Evolutionary conservation across 352 stramenopile genomes (phyloP).

Genomic region (Pythium folliculosum): DNA sequence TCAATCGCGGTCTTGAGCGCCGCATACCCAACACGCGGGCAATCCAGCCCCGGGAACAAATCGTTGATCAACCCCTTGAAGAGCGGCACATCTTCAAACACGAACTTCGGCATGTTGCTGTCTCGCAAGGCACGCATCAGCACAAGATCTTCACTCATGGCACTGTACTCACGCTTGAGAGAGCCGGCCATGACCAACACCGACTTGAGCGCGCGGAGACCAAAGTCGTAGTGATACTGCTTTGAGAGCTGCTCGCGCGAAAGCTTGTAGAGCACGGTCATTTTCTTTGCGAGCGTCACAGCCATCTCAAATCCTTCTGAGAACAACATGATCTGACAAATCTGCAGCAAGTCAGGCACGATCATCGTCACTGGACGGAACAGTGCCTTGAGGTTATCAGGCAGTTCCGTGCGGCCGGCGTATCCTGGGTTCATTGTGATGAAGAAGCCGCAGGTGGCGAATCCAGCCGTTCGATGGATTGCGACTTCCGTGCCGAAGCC

Average conservation of each 20-base stretch:
- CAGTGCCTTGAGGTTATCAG: slow-evolving; percentile 92
- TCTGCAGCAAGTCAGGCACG: slow-evolving; percentile 90
- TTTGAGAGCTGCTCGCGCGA: slow-evolving; percentile 95
- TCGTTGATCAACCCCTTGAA: slow-evolving; percentile 96
- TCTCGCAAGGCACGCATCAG: slow-evolving; percentile 95
- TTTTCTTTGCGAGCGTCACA: slow-evolving; percentile 90
- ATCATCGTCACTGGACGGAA: slow-evolving; percentile 95
- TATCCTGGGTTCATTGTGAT: slow-evolving; percentile 96
- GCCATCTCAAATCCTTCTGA: slow-evolving; percentile 92
- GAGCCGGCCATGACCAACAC: slow-evolving; percentile 94
- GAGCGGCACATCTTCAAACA: slow-evolving; percentile 95
- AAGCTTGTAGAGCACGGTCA: slow-evolving; percentile 95
- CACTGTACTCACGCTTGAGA: slow-evolving; percentile 92
- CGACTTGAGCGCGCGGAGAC: slow-evolving; percentile 92
- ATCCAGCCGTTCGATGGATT: slow-evolving; percentile 91
- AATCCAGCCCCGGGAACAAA: slow-evolving; percentile 94
- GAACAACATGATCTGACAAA: slow-evolving; percentile 95
- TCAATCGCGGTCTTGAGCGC: slow-evolving; percentile 89
- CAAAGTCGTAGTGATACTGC: slow-evolving; percentile 96
- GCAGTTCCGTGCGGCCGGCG: slow-evolving; percentile 89
- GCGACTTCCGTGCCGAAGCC: slow-evolving; percentile 90
- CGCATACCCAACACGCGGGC: slow-evolving; percentile 91
- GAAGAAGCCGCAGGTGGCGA: slow-evolving; percentile 94
- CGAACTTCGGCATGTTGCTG: slow-evolving; percentile 97
- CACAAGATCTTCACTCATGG: slow-evolving; percentile 94